Conservation (phyloP, 208 protist species). For the Entamoeba moshkovskii region DNA sequence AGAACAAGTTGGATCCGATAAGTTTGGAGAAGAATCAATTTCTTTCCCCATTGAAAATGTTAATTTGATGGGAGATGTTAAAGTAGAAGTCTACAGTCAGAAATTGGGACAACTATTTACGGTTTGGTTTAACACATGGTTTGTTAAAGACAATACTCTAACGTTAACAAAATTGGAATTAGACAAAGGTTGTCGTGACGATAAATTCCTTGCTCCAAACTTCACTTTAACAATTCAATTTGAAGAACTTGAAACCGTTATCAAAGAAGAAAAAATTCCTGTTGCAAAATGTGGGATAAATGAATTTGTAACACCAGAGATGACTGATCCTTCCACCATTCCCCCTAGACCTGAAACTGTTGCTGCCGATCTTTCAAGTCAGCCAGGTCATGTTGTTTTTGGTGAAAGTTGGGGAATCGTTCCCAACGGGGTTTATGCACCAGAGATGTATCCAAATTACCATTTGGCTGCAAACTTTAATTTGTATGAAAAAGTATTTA, state of each 20-base stretch:
- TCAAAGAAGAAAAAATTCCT: neutral
- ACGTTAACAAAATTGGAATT: neutral
- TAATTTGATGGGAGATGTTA: neutral
- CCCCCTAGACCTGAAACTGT: neutral
- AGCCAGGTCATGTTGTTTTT: neutral
- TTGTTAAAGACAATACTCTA: neutral
- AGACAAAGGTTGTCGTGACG: neutral
- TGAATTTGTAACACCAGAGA: neutral
- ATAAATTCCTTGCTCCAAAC: neutral
- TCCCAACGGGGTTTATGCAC: neutral
- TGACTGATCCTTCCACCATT: neutral
- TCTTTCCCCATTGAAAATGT: neutral
- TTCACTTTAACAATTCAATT: neutral
- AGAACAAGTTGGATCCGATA: neutral
- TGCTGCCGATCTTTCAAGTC: neutral
- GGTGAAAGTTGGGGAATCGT: neutral
- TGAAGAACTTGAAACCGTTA: neutral
- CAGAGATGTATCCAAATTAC: neutral
- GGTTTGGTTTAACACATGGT: neutral
- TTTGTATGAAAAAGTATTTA: neutral
- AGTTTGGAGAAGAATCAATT: neutral
- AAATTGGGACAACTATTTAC: neutral
- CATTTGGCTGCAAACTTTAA: neutral
- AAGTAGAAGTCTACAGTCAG: neutral
- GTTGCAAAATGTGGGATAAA: neutral